Evolutionary conservation across 2,329 filamentous ascomycete species (phyloP).

Genomic region (Phialemonium atrogriseum): DNA sequence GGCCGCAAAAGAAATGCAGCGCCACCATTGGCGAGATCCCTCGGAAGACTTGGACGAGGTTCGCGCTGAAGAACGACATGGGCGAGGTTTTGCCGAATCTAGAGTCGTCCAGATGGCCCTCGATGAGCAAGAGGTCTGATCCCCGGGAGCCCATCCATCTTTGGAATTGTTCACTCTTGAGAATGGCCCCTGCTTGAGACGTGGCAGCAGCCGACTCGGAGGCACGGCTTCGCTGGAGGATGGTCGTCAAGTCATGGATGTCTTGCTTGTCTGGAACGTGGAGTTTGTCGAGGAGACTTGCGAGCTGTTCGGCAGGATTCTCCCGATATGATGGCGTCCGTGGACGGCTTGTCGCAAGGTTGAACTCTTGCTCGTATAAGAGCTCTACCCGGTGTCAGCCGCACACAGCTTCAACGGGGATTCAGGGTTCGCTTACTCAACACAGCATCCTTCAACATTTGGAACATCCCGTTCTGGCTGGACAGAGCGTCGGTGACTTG

Average conservation of each 20-base stretch:
- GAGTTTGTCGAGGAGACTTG: too few relatives aligned
- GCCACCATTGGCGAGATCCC: background rate
- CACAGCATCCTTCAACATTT: background rate
- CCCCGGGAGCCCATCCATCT: background rate
- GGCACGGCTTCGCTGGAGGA: too few relatives aligned
- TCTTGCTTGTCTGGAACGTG: too few relatives aligned
- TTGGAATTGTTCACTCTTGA: background rate
- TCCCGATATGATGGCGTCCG: too few relatives aligned
- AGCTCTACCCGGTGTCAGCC: too few relatives aligned
- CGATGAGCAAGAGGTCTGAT: background rate
- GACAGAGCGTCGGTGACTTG: conserved; percentile 1
- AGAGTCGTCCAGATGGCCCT: background rate
- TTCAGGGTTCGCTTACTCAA: background rate
- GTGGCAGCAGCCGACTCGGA: too few relatives aligned
- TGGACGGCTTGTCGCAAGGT: too few relatives aligned
- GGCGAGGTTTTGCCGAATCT: background rate
- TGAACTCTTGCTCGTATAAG: too few relatives aligned
- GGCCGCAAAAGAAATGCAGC: conserved; percentile 1
- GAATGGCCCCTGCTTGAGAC: background rate
- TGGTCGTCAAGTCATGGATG: too few relatives aligned
- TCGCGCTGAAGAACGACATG: background rate
- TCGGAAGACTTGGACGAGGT: background rate
- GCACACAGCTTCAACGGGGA: too few relatives aligned
- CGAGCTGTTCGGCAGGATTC: too few relatives aligned
- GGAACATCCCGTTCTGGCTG: conserved; percentile 1